Conservation (phyloP, 768 basidiomycete species). For the Kwoniella heveanensis region DNA sequence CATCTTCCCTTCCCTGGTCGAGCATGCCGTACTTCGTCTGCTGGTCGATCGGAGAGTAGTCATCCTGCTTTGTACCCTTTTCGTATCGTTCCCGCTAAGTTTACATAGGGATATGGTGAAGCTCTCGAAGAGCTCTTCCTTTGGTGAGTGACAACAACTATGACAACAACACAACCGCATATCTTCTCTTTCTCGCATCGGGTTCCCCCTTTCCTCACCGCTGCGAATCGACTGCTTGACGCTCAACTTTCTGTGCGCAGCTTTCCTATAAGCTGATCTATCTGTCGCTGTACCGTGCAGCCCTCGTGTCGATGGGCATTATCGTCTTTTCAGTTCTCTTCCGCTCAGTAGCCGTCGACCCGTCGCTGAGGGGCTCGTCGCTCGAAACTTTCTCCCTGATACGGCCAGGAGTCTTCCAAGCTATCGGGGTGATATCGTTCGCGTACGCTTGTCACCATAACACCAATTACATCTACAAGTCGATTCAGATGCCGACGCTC, state of each 20-base stretch:
- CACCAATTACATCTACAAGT: constrained; percentile 92
- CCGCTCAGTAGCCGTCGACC: constrained; percentile 73
- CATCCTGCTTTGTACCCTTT: constrained; percentile 79
- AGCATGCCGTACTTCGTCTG: constrained; percentile 72
- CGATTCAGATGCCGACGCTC: constrained; percentile 85
- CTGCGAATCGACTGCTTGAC: too few relatives aligned
- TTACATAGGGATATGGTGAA: constrained; percentile 98
- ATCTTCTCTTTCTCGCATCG: neutral
- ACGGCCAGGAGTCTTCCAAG: constrained; percentile 81
- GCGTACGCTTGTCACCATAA: constrained; percentile 89
- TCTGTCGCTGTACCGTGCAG: too few relatives aligned
- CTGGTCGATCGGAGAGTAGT: constrained; percentile 86
- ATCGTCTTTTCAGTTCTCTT: constrained; percentile 84
- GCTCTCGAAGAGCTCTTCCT: constrained; percentile 83
- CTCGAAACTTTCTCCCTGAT: constrained; percentile 73
- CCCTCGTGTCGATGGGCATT: constrained; percentile 69
- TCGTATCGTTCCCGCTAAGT: constrained; percentile 90
- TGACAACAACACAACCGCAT: neutral
- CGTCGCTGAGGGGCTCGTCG: constrained; percentile 75
- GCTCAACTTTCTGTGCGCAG: too few relatives aligned
- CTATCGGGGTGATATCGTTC: constrained; percentile 84
- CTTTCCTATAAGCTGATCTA: too few relatives aligned
- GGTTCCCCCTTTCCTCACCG: too few relatives aligned
- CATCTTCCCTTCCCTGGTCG: constrained; percentile 69
- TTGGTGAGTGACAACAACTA: constrained; percentile 64